Base-by-base conservation (phyloP, 768 basidiomycete genomes). In the Infundibulicybe gibba region DNA sequence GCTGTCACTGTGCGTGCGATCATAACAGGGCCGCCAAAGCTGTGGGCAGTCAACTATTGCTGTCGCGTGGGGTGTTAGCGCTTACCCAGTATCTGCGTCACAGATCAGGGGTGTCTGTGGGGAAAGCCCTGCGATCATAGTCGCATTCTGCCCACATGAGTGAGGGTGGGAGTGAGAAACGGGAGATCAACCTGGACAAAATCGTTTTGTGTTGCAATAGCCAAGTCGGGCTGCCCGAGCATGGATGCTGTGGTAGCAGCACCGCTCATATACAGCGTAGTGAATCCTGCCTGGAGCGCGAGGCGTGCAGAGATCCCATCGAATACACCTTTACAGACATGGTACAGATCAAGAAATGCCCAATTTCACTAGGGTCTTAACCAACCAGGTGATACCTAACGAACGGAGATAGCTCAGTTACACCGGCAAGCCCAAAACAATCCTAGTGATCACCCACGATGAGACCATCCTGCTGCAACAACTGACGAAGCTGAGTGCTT, bases 21-120 rank as follows among this genome's bases (percentile, higher is more conserved):
- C 70, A 73, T 80, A 1, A 70, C 67, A n/a, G 77, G 76, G 6
- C 77, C 78, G 16, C 76, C 77, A 51, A 78, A 77, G 10, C 74
- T 74, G 45, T 8, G 17, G 20, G 45, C 15, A 25, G 25, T 4
- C 3, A 25, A 25, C 8, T 25, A 25, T 8, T 25, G 25, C n/a
- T n/a, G n/a, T n/a, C n/a, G n/a, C n/a, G n/a, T n/a, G n/a, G n/a
- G n/a, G n/a, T n/a, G n/a, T n/a, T n/a, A 14, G 21, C 8, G 38
- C 61, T 41, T 52, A 73, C 70, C 77, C 77, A 20, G 78, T 80
- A 51, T 80, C 78, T 8, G 79, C 79, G 42, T 80, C 77, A 16
- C 77, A 77, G 51, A 80, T 79, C 16, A 80, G 61, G 15, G 77
- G 76, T 11, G 68, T 59, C 3, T 66, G 63, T 3, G 75, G 75